These are phyloP conservation scores for Nicotiana sylvestris DNA, from an alignment of 257 asterid genomes.

Conservation along the genomic window DNA sequence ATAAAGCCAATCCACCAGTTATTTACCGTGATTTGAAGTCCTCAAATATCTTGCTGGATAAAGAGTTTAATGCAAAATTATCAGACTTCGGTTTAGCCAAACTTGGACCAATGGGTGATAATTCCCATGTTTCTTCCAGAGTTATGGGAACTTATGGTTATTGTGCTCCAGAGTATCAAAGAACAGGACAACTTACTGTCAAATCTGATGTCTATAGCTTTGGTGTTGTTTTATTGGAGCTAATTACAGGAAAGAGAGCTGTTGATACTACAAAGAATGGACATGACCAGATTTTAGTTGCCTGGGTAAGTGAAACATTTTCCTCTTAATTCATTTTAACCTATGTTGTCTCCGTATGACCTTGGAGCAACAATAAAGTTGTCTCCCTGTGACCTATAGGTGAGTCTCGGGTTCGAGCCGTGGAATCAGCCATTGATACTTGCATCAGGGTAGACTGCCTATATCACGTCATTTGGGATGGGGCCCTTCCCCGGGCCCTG, in stretches of 20 bases:
- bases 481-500: no score
- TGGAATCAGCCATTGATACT: no score
- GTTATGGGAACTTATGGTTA: conserved; percentile 96
- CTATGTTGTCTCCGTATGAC: no score
- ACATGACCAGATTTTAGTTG: conserved; percentile 53
- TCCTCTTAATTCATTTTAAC: no score
- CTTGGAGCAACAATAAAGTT: no score
- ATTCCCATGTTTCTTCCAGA: conserved; percentile 71
- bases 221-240: conserved; percentile 77
- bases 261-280: conserved; percentile 47
- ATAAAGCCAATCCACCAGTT: conserved; percentile 84
- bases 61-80: conserved; percentile 64
- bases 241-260: conserved; percentile 75
- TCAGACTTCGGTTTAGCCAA: conserved; percentile 94
- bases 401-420: no score
- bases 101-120: conserved; percentile 86
- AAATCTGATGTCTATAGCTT: conserved; percentile 82
- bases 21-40: conserved; percentile 86
- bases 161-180: conserved; percentile 90
- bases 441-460: no score
- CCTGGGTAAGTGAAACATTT: conserved; percentile 50
- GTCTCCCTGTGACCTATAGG: no score
- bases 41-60: conserved; percentile 76
- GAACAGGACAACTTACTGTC: conserved; percentile 79
- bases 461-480: no score